These are phyloP conservation scores for Byssochlamys sp. DNA, from an alignment of 2,329 filamentous ascomycete species.

Conservation along the genomic window DNA sequence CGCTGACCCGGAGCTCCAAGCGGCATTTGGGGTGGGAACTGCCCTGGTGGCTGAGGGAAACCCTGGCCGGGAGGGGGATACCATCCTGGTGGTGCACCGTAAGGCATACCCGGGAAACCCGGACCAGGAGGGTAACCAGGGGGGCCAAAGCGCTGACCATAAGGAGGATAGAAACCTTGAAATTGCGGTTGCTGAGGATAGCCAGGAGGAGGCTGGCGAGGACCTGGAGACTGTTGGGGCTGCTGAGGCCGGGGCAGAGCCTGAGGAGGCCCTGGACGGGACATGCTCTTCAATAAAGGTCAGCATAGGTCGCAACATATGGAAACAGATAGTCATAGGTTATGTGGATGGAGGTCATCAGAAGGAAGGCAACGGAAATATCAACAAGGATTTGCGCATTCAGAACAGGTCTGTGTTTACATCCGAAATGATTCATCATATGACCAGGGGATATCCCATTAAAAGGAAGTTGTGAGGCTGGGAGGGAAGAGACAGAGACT, in stretches of 20 bases:
- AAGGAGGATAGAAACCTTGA: conserved; percentile 37
- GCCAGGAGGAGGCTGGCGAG: conserved; percentile 27
- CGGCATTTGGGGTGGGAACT: conserved; percentile 51
- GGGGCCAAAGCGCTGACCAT: conserved; percentile 39
- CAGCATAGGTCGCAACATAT: conserved; percentile 1
- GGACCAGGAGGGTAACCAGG: conserved; percentile 49
- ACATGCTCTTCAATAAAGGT: conserved; percentile 28
- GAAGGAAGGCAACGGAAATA: conserved; percentile 99
- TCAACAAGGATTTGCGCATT: conserved; percentile 94
- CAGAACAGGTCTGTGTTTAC: conserved; percentile 76
- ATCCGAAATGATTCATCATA: conserved; percentile 89
- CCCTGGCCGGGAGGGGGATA: conserved; percentile 65
- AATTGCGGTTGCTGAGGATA: conserved; percentile 35
- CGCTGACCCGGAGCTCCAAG: conserved; percentile 47
- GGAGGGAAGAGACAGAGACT: conserved; percentile 43
- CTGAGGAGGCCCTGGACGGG: conserved; percentile 33
- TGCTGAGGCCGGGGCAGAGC: conserved; percentile 30
- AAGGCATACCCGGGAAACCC: conserved; percentile 65
- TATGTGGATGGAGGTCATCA: conserved; percentile 45
- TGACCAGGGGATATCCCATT: conserved; percentile 16
- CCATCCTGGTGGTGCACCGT: conserved; percentile 67
- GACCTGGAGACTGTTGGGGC: conserved; percentile 37
- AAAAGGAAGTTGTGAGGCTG: conserved; percentile 3
- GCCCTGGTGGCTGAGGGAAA: conserved; percentile 58
- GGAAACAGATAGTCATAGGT: conserved; percentile 3